A percentile compares a stretch with the other conserved stretches of the same genome.
These are phyloP conservation scores for Graphilbum sp. DNA, from an alignment of 2,329 filamentous ascomycete species.

Conservation along the genomic window DNA sequence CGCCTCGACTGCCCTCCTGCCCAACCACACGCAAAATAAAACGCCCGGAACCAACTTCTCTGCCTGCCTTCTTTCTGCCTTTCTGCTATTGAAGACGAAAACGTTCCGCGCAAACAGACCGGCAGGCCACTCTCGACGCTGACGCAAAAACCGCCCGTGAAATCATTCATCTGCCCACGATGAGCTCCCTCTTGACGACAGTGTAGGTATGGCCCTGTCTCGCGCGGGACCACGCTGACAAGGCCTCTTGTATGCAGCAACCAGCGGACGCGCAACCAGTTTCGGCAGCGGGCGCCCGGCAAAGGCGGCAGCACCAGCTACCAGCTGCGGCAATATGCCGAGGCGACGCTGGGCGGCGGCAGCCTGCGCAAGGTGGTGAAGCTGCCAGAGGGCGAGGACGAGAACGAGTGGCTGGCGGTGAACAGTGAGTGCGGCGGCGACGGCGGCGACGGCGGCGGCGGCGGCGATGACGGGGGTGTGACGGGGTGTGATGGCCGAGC, in stretches of 20 bases:
- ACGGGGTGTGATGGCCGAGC: background rate
- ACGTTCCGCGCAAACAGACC: too few relatives aligned
- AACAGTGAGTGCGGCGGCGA: slow-evolving; percentile 48
- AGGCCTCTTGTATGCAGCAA: slow-evolving; percentile 36
- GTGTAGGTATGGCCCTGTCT: slow-evolving; percentile 13
- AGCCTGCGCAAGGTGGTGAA: slow-evolving; percentile 93
- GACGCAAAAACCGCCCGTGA: too few relatives aligned
- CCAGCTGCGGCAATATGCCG: slow-evolving; percentile 93
- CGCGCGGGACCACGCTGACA: background rate
- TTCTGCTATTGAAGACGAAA: too few relatives aligned
- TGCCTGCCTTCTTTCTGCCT: background rate
- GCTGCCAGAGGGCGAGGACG: slow-evolving; percentile 89
- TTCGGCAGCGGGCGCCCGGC: slow-evolving; percentile 69
- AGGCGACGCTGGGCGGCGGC: slow-evolving; percentile 87
- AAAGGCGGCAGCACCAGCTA: slow-evolving; percentile 77
- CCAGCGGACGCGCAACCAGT: slow-evolving; percentile 75
- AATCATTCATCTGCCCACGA: slow-evolving; percentile 4
- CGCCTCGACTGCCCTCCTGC: too few relatives aligned
- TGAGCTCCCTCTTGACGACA: slow-evolving; percentile 11
- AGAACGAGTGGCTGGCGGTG: slow-evolving; percentile 96
- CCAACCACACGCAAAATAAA: too few relatives aligned
- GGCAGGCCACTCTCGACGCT: too few relatives aligned
- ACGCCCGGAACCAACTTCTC: too few relatives aligned
- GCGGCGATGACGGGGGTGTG: too few relatives aligned
- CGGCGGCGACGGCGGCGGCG: too few relatives aligned